phyloP scores from a whole-genome alignment of 2,329 filamentous ascomycete species.

The Alternaria panax region DNA sequence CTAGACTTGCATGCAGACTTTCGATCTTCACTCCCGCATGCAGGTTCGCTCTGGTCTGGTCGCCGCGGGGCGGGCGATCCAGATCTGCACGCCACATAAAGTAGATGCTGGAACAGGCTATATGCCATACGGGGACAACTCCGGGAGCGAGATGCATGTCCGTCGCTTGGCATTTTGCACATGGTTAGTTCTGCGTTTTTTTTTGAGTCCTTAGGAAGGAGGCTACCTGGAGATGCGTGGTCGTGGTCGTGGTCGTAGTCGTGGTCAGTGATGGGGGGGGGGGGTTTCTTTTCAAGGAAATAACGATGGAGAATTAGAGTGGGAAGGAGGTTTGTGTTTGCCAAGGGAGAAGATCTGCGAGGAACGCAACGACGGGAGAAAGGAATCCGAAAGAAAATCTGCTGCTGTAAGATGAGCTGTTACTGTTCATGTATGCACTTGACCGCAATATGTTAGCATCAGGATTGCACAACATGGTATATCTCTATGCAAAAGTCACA shows the following conservation, averaged over 20 bases:
- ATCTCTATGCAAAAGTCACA: neutral
- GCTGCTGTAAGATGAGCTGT: no score
- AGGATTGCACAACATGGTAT: no score
- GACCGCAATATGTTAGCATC: no score
- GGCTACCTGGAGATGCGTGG: neutral
- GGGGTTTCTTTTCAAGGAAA: no score
- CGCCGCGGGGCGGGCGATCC: neutral
- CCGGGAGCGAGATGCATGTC: neutral
- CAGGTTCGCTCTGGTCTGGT: neutral
- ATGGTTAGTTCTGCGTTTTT: neutral
- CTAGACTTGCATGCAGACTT: neutral
- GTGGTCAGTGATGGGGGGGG: no score
- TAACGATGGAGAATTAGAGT: no score
- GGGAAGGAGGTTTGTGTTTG: neutral
- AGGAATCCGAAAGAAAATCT: no score
- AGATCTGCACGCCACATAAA: conserved; percentile 1
- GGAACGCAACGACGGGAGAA: no score
- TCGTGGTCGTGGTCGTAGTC: no score
- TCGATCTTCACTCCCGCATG: neutral
- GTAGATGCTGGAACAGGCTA: neutral
- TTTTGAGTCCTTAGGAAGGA: neutral
- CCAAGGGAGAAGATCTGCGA: no score
- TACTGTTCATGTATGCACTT: no score
- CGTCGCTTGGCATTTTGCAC: neutral
- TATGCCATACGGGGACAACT: neutral